Evolutionary conservation across 768 basidiomycete genomes (phyloP).

Genomic region (Exidia glandulosa): DNA sequence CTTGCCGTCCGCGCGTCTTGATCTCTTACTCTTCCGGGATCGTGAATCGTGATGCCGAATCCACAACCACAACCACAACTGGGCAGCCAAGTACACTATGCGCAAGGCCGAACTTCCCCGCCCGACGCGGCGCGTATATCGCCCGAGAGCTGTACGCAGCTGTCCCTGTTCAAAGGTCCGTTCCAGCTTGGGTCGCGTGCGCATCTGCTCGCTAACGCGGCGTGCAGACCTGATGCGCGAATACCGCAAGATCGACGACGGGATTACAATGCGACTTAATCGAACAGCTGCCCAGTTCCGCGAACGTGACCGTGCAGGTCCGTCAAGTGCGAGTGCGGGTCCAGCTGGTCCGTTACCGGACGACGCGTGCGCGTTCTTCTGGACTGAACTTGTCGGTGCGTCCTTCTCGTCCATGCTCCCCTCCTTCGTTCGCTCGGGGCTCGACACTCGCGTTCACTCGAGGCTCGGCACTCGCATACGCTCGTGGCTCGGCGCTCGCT

Average conservation of each 20-base stretch:
- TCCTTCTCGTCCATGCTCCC: constrained; percentile 10
- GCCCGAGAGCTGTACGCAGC: constrained; percentile 6
- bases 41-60: no score
- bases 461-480: no score
- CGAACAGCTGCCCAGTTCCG: constrained; percentile 65
- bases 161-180: constrained; percentile 68
- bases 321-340: constrained; percentile 24
- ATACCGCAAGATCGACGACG: constrained; percentile 71
- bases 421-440: no score
- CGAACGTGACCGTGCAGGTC: constrained; percentile 53
- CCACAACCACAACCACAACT: no score
- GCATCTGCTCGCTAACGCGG: constrained; percentile 4
- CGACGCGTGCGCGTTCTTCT: constrained; percentile 62
- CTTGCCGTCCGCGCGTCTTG: no score
- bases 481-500: no score
- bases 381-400: constrained; percentile 71
- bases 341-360: constrained; percentile 47
- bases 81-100: background rate
- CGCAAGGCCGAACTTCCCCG: background rate
- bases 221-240: constrained; percentile 77
- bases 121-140: background rate
- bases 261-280: constrained; percentile 71
- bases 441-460: no score
- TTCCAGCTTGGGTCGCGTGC: background rate
- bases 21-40: no score